phyloP scores from a whole-genome alignment of 495 filamentous ascomycete genomes.

The Penicillium bovifimosum region DNA sequence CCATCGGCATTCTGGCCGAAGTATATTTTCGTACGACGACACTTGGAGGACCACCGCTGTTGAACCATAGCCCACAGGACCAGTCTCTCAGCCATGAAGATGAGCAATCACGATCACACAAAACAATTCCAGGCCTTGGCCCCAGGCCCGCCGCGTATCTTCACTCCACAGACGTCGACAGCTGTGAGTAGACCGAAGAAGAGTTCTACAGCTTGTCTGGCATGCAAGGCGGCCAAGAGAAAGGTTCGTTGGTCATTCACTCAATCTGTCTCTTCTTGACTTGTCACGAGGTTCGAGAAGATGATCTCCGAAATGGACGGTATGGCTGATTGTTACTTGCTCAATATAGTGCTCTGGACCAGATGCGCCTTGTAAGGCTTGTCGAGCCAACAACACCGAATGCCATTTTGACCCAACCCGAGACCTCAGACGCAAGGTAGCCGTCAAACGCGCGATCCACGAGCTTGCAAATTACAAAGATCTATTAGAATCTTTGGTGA shows the following conservation, averaged over 20 bases:
- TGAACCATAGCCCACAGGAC: neutral
- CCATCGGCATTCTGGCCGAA: neutral
- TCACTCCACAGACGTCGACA: constrained; percentile 14
- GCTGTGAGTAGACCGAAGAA: constrained; percentile 31
- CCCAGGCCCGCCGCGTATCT: constrained; percentile 26
- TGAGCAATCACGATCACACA: constrained; percentile 20
- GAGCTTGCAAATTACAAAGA: constrained; percentile 33
- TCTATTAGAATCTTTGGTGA: constrained; percentile 27
- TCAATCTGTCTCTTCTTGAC: neutral
- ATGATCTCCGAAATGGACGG: neutral
- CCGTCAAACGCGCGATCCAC: constrained; percentile 31
- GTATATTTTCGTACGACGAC: neutral
- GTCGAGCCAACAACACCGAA: constrained; percentile 23
- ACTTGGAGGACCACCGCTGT: neutral
- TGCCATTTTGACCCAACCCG: constrained; percentile 39
- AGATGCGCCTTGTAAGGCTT: constrained; percentile 37
- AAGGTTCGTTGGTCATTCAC: constrained; percentile 27
- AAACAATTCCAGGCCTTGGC: constrained; percentile 30
- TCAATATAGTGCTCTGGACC: constrained; percentile 34
- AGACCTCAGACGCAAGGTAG: constrained; percentile 39
- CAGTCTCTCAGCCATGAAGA: constrained; percentile 8
- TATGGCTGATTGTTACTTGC: constrained; percentile 1
- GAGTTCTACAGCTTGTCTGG: constrained; percentile 38
- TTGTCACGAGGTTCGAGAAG: neutral
- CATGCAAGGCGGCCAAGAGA: constrained; percentile 40